These are phyloP conservation scores for Cnidoscolus chayamansa DNA, from an alignment of 441 rosid species.

Conservation along the genomic window DNA sequence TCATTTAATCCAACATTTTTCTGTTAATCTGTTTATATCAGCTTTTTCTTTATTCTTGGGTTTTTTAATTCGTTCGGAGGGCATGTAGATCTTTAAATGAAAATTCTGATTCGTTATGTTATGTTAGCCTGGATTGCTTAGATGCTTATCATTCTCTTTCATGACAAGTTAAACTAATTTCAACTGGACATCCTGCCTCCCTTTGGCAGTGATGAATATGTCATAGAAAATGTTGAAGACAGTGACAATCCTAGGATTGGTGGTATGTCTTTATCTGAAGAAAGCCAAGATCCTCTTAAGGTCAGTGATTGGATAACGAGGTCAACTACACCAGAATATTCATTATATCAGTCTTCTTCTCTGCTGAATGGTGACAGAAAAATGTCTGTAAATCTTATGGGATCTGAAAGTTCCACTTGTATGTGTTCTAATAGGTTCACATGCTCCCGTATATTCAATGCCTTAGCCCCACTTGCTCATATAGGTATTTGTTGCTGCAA, in stretches of 20 bases:
- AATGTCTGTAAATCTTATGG: slow-evolving; percentile 23
- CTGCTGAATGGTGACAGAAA: slow-evolving; percentile 21
- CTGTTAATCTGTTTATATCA: not conserved
- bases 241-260: slow-evolving; percentile 13
- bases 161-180: not conserved
- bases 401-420: slow-evolving; percentile 37
- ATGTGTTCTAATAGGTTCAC: slow-evolving; percentile 42
- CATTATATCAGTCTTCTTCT: slow-evolving; percentile 26
- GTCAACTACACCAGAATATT: slow-evolving; percentile 19
- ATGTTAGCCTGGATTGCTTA: not conserved
- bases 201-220: slow-evolving; percentile 43
- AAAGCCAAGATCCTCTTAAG: slow-evolving; percentile 25
- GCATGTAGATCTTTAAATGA: not conserved
- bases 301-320: slow-evolving; percentile 10
- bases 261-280: slow-evolving; percentile 19
- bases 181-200: slow-evolving; percentile 5
- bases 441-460: slow-evolving; percentile 45
- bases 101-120: not conserved
- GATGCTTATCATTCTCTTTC: not conserved
- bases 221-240: slow-evolving; percentile 25
- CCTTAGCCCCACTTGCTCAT: slow-evolving; percentile 64
- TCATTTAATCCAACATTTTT: not conserved
- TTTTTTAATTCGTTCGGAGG: not conserved
- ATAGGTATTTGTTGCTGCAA: slow-evolving; percentile 43
- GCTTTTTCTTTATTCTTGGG: not conserved